Evolutionary conservation across 2,329 filamentous ascomycete genomes (phyloP).

Genomic region (Leptographium wingfieldii): DNA sequence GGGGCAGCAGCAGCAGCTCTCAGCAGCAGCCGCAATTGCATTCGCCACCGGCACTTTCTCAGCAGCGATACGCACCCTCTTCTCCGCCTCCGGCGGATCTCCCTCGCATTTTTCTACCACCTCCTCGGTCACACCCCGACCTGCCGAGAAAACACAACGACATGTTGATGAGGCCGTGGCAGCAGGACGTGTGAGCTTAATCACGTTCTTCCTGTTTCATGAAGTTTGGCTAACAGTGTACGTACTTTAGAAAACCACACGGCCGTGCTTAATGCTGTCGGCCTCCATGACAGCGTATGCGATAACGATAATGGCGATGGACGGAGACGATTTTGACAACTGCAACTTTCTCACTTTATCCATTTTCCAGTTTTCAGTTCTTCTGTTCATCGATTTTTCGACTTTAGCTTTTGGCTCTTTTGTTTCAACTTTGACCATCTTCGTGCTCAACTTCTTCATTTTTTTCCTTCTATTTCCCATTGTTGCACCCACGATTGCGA

Average conservation of each 20-base stretch:
- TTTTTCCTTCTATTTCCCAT: background rate
- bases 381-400: background rate
- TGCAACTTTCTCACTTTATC: background rate
- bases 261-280: conserved; percentile 17
- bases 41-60: background rate
- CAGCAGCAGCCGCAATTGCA: background rate
- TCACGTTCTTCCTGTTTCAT: background rate
- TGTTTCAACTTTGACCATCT: background rate
- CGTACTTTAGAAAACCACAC: conserved; percentile 27
- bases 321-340: background rate
- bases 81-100: conserved; percentile 2
- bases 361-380: background rate
- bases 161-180: conserved; percentile 35
- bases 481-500: background rate
- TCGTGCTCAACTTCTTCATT: background rate
- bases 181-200: conserved; percentile 32
- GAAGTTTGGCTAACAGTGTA: conserved; percentile 18
- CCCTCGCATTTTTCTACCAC: conserved; percentile 8
- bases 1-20: background rate
- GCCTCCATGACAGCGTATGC: background rate
- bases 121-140: conserved; percentile 17
- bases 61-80: background rate
- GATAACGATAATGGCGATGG: background rate
- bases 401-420: background rate
- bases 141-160: conserved; percentile 37